Conservation (phyloP, 179 eudicot species). For the Silene vulgaris region DNA sequence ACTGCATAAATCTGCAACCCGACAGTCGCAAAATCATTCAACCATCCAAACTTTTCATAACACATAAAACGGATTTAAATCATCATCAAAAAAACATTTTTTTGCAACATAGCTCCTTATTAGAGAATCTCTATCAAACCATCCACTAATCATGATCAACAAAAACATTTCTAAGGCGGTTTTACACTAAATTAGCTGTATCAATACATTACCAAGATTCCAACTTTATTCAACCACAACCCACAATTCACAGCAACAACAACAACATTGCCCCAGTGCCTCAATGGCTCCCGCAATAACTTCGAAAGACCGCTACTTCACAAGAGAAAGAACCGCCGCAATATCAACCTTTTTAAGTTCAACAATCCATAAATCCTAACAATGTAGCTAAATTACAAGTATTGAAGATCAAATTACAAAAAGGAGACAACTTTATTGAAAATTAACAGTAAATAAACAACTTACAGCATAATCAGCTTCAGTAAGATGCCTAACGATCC, state of each 20-base stretch:
- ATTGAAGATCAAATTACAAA: neutral
- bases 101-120: neutral
- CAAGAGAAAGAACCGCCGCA: too few species aligned
- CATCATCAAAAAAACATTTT: neutral
- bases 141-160: neutral
- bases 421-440: neutral
- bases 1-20: constrained; percentile 80
- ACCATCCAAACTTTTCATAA: neutral
- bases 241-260: too few species aligned
- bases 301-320: too few species aligned
- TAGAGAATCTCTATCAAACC: neutral
- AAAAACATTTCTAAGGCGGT: too few species aligned
- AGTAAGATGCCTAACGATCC: constrained; percentile 90
- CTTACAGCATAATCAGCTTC: constrained; percentile 73
- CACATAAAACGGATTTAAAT: neutral
- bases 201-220: constrained; percentile 12
- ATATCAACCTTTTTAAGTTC: neutral
- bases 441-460: neutral
- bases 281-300: too few species aligned
- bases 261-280: too few species aligned
- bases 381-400: neutral
- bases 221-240: neutral
- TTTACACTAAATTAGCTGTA: neutral
- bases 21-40: neutral
- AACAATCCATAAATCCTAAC: constrained; percentile 14